Conservation (phyloP, 352 stramenopile species). For the Phytophthora pluvialis region DNA sequence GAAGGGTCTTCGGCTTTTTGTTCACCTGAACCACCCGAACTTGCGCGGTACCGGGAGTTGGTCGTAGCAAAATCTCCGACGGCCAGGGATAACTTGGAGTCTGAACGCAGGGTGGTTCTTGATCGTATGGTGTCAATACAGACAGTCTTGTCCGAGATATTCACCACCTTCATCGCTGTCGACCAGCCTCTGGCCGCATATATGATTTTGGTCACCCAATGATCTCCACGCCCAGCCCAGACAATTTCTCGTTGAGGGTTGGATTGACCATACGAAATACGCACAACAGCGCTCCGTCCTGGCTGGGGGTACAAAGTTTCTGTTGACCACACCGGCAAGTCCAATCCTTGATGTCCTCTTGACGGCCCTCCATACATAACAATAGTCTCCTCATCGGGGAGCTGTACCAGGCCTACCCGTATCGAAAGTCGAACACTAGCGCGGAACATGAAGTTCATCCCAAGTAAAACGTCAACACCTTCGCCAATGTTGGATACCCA, state of each 20-base stretch:
- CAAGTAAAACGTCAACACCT: neutral
- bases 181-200: neutral
- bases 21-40: too few species aligned
- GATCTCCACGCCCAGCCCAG: neutral
- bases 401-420: neutral
- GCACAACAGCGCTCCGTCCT: neutral
- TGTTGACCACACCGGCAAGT: neutral
- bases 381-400: conserved; percentile 7
- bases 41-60: too few species aligned
- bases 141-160: neutral
- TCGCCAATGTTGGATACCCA: conserved; percentile 5
- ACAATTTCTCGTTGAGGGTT: conserved; percentile 2
- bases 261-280: neutral
- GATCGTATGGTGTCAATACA: neutral
- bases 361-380: neutral
- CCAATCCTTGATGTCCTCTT: neutral
- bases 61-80: too few species aligned
- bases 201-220: neutral
- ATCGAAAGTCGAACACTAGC: neutral
- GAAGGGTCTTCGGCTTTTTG: too few species aligned
- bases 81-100: too few species aligned
- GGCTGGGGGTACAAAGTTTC: neutral
- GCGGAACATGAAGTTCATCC: neutral
- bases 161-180: neutral
- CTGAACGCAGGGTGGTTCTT: too few species aligned